Base-by-base conservation (phyloP, 331 rosid species). In the Stylosanthes scabra region DNA sequence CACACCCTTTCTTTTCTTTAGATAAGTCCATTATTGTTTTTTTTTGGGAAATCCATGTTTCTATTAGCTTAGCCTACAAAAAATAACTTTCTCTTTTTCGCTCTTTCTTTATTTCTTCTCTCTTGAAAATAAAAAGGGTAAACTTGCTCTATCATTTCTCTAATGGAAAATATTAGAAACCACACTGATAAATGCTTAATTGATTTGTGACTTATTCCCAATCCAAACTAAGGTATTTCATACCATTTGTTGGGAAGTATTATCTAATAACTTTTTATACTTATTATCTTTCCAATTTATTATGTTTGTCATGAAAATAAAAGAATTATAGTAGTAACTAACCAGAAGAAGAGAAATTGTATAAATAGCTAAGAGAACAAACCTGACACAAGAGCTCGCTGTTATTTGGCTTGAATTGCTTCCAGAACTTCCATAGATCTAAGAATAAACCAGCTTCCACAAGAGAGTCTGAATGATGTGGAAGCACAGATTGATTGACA, bases 401-500 rank as follows among this genome's bases (percentile, higher is more conserved):
- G 16, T 69, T 27, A 4, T 3, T 6, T 55, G 55, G 41, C n/a
- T 70, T 41, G 13, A 70, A 70, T 6, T 55, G 9, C 55, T 55
- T 70, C 74, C 74, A 40, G 11, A 70, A 7, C 74, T 16, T 64
- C 14, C 28, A 44, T 41, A 54, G 25, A 45, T 74, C 79, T 9
- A 55, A 7, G 9, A 42, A 42, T 13, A 66, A 47, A 13, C 3
- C 3, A 41, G 47, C 65, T 65, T n/a, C 34, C 40, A 3, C 4
- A 27, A 7, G 37, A 54, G 37, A 34, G 6, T 34, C 15, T 10
- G 71, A 74, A 42, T 20, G 25, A 20, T 20, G 25, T 20, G 0
- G 25, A 0, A 40, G 58, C 3, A 14, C 4, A 0, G 66, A 64
- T 10, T 52, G 16, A 10, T 34, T 28, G 1, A 7, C 37, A 56